A percentile compares a stretch with the other conserved stretches of the same genome.
Conservation (phyloP, 331 rosid species). For the Ulmus americana region DNA sequence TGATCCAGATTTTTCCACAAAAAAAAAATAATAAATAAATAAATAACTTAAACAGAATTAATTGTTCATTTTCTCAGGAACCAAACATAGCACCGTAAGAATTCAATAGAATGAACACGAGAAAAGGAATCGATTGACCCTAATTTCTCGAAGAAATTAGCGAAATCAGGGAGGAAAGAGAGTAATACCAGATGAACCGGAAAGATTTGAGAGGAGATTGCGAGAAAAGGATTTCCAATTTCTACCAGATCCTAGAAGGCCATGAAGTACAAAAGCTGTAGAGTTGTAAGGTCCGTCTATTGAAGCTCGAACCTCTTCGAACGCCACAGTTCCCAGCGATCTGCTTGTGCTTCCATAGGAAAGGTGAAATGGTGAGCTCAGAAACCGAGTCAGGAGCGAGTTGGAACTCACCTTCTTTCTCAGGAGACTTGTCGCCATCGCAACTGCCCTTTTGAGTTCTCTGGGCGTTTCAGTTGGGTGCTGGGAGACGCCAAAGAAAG, state of each 20-base stretch:
- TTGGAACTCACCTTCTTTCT: constrained; percentile 28
- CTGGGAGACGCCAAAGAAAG: background rate
- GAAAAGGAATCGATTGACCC: no score
- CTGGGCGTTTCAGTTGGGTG: background rate
- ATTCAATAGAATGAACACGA: no score
- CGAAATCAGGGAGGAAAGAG: background rate
- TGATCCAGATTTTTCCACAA: background rate
- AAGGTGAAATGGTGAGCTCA: constrained; percentile 30
- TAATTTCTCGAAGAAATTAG: background rate
- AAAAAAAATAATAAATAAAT: background rate
- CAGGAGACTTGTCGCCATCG: constrained; percentile 43
- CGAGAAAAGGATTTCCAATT: constrained; percentile 85
- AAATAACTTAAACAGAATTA: background rate
- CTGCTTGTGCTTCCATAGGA: constrained; percentile 19
- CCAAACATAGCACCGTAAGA: no score
- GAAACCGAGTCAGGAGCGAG: constrained; percentile 36
- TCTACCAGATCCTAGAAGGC: constrained; percentile 76
- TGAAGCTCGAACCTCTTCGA: constrained; percentile 56
- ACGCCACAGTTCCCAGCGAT: constrained; percentile 58
- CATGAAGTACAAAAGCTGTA: constrained; percentile 76
- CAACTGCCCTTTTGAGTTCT: background rate
- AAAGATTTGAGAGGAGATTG: constrained; percentile 47
- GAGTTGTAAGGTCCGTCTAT: constrained; percentile 48
- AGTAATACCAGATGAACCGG: constrained; percentile 50
- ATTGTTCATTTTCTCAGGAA: no score